Percentiles rank a stretch among this genome's conserved stretches.
Evolutionary conservation across 2,329 filamentous ascomycete genomes (phyloP).

Genomic region (Ceratocystis cacaofunesta): DNA sequence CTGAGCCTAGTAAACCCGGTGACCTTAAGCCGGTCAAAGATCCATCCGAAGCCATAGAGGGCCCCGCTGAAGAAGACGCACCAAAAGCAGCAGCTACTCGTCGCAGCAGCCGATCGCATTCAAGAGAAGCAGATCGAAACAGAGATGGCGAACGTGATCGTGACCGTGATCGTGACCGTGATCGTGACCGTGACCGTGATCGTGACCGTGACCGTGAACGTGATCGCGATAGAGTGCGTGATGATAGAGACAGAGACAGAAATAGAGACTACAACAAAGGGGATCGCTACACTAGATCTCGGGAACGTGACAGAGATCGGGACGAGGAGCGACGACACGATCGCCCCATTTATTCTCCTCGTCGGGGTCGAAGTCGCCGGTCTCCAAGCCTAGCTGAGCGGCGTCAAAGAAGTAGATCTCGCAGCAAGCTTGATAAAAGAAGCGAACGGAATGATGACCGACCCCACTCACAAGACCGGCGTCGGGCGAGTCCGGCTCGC

Average conservation of each 20-base stretch:
- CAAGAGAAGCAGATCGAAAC: neutral
- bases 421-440: conserved; percentile 21
- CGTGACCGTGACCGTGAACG: neutral
- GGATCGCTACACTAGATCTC: conserved; percentile 2
- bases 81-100: neutral
- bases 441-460: conserved; percentile 21
- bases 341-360: conserved; percentile 28
- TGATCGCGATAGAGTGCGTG: neutral
- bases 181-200: neutral
- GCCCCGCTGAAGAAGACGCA: neutral
- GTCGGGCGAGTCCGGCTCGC: conserved; percentile 21
- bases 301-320: neutral
- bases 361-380: conserved; percentile 25
- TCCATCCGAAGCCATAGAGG: conserved; percentile 24
- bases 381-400: conserved; percentile 19
- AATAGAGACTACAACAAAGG: neutral
- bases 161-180: neutral
- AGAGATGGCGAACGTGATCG: neutral
- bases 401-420: conserved; percentile 20
- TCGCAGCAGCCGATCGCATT: conserved; percentile 2
- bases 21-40: conserved; percentile 24
- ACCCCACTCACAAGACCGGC: conserved; percentile 22
- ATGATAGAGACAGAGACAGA: neutral
- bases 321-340: conserved; percentile 21
- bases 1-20: conserved; percentile 30